These are phyloP conservation scores for Corymbia citriodora DNA, from an alignment of 441 rosid genomes.

Conservation along the genomic window DNA sequence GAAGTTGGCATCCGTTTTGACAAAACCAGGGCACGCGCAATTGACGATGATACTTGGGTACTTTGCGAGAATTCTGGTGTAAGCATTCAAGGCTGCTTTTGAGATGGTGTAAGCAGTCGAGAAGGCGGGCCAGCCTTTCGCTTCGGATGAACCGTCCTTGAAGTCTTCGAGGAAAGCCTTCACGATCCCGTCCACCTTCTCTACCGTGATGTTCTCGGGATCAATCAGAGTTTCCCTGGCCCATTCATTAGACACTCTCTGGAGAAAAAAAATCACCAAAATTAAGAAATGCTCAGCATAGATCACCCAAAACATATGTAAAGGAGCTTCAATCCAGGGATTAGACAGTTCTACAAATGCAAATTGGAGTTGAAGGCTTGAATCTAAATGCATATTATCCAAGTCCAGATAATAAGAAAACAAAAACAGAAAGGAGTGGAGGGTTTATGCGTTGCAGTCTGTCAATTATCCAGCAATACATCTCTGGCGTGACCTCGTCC, in stretches of 20 bases:
- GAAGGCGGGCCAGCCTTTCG: constrained; percentile 4
- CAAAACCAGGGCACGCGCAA: constrained; percentile 8
- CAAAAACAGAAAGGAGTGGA: background rate
- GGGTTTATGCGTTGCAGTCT: background rate
- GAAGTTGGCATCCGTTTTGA: background rate
- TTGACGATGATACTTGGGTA: background rate
- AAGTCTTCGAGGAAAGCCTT: background rate
- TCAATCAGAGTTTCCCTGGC: background rate
- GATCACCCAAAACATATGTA: background rate
- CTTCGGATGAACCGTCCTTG: background rate
- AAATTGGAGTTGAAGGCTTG: background rate
- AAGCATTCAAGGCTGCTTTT: background rate
- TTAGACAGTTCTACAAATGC: background rate
- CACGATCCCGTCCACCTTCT: background rate
- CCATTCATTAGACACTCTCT: background rate
- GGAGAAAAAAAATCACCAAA: background rate
- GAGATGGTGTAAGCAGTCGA: background rate
- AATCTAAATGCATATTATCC: background rate
- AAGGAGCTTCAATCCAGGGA: background rate
- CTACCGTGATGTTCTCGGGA: constrained; percentile 4
- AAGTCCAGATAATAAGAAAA: background rate
- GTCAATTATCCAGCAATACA: background rate
- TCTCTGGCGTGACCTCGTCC: background rate
- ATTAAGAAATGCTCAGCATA: background rate
- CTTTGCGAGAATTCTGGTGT: constrained; percentile 2